Evolutionary conservation across 495 filamentous ascomycete genomes (phyloP).

Genomic region (Lophium mytilinum): DNA sequence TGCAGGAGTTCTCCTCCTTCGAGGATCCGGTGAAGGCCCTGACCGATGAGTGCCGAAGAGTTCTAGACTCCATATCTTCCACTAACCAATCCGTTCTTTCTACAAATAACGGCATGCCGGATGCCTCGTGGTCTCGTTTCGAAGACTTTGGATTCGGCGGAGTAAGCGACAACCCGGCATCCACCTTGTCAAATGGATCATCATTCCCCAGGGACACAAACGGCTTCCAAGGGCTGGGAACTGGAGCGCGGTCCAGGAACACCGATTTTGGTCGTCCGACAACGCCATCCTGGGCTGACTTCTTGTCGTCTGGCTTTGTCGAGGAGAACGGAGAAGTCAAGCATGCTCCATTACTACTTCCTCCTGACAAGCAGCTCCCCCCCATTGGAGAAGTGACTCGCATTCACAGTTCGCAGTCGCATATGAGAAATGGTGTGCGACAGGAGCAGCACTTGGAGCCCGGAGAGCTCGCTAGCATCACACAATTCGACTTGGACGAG

Average conservation of each 20-base stretch:
- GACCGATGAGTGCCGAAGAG: slow-evolving; percentile 87
- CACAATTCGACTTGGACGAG: slow-evolving; percentile 78
- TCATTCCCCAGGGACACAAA: not conserved
- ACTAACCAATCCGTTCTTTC: slow-evolving; percentile 73
- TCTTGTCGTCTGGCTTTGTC: slow-evolving; percentile 84
- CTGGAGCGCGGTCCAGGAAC: slow-evolving; percentile 53
- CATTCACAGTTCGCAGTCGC: slow-evolving; percentile 82
- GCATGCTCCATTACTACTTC: slow-evolving; percentile 60
- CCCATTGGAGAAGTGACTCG: slow-evolving; percentile 60
- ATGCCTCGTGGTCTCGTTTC: slow-evolving; percentile 93
- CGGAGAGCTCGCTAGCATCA: slow-evolving; percentile 89
- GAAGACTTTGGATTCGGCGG: slow-evolving; percentile 89
- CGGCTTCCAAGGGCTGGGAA: slow-evolving; percentile 41
- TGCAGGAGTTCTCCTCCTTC: slow-evolving; percentile 76
- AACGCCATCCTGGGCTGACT: slow-evolving; percentile 96
- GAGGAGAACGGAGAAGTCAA: slow-evolving; percentile 53
- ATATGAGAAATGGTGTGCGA: slow-evolving; percentile 54
- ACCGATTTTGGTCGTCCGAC: slow-evolving; percentile 73
- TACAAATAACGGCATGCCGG: slow-evolving; percentile 44
- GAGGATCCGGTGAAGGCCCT: slow-evolving; percentile 83
- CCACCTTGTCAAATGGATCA: slow-evolving; percentile 11
- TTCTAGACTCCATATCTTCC: slow-evolving; percentile 79
- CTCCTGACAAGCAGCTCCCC: slow-evolving; percentile 83
- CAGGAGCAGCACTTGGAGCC: slow-evolving; percentile 65
- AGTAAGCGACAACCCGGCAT: slow-evolving; percentile 27